Evolutionary conservation across 1,284 basidiomycete genomes (phyloP), one percentile per base, ranked within the genome.

Genomic region (Tilletia indica): DNA sequence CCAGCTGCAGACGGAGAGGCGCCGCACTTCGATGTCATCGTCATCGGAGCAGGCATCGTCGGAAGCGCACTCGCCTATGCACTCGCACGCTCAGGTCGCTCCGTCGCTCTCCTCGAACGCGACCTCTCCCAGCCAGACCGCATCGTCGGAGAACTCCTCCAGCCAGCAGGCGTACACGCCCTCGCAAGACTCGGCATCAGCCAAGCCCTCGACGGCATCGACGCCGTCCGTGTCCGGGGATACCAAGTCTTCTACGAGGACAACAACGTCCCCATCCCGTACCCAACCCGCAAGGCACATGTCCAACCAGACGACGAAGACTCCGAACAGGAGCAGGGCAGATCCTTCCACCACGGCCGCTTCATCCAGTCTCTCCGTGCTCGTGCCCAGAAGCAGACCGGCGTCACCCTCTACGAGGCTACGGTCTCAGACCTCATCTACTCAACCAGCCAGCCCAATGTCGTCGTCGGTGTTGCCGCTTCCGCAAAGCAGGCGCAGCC

Each of bases 121-220:
- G 96, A 96, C 51, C 88, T 98, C 12, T 87, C 90, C 0, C 92
- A 95, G 84, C 96, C 97, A 0, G 94, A 98, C 87, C 89, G 96
- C 34, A 98, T 99, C 78, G 96, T 99, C 49, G 96, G 97, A 48
- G 97, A 99, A 85, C 89, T 99, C 0, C 87, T 99, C 25, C 96
- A 99, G 82, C 97, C 97, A 0, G 95, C 92, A 0, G 97, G 97
- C 4, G 90, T 95, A 25, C 87, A 88, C 3, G 91, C 93, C 0
- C 86, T 99, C 67, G 86, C 89, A 73, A 86, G 89, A 70, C 89
- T 99, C 21, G 95, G 94, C 1, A 85, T 99, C 78, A 82, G 78
- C 31, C 89, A 90, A 69, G 86, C 86, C 4, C 86, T 97, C 63
- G 91, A 96, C 42, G 90, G 89, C 25, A 97, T 99, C 71, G 96